Base-by-base conservation (phyloP, 1,284 basidiomycete genomes). In the Takashimella koratensis region DNA sequence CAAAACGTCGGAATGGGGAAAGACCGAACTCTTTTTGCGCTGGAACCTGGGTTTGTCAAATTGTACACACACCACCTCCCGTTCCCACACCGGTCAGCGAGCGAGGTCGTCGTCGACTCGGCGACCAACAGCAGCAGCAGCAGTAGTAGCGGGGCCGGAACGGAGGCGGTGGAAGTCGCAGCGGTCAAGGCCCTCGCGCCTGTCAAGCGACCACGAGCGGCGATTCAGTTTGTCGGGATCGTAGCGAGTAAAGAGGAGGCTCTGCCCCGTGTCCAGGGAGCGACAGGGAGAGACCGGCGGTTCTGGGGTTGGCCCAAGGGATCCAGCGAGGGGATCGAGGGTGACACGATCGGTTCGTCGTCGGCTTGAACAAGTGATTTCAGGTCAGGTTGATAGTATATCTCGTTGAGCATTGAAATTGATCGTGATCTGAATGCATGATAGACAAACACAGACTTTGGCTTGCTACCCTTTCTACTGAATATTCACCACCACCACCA, bases 11-110 rank as follows among this genome's bases (percentile, higher is more conserved):
- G 85, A 59, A 86, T 90, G 69, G 94, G 93, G 24, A 84, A 86
- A 56, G 93, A 97, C 76, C 90, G 94, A 74, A 97, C 94, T 0
- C 80, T 97, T 52, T 95, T 86, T 70, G 92, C 93, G 19, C 80
- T 84, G 12, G 85, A 86, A 19, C 92, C 93, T 0, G 93, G 93
- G 19, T 92, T 83, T 71, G 88, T 97, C 48, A 87, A 90, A 47
- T 97, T 91, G 77, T 97, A 95, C 84, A 71, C 73, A 27, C 66
- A 71, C 43, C 70, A 72, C 13, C 54, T 69, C 40, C 62, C 68
- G 16, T 74, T 63, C 60, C 73, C 73, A 4, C 73, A 75, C 51
- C 56, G 56, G 49, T 43, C 53, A 5, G 19, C 36, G 6, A 20
- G 41, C 12, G 19, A 40, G 5, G 25, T 27, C 21, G 20, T 47